phyloP scores from a whole-genome alignment of 139 green algal genomes.

The Diplosphaera chodatii region DNA sequence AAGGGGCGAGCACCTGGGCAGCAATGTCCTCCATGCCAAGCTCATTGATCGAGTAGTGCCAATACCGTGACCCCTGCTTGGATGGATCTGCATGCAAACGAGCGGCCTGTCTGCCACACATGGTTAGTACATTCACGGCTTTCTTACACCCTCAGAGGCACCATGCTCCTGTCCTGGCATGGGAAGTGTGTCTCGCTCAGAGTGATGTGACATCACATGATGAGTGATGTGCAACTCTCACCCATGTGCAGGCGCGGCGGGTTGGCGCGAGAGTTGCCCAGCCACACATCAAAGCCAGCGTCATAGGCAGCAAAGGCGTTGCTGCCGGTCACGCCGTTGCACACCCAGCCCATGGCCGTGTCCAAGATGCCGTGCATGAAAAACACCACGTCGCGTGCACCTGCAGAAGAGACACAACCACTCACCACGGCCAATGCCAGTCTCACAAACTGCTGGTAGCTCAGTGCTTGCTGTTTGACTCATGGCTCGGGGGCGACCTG shows the following conservation, averaged over 20 bases:
- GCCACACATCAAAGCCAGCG: slow-evolving; percentile 88
- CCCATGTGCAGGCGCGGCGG: slow-evolving; percentile 61
- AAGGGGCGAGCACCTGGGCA: slow-evolving; percentile 44
- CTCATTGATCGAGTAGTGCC: slow-evolving; percentile 82
- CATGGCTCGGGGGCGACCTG: too few relatives aligned
- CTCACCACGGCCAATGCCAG: too few relatives aligned
- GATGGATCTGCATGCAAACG: slow-evolving; percentile 26
- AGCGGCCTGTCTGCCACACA: too few relatives aligned
- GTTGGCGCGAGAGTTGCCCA: slow-evolving; percentile 83
- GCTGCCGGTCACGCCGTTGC: slow-evolving; percentile 65
- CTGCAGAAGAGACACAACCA: too few relatives aligned
- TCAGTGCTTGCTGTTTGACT: too few relatives aligned
- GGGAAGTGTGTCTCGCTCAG: too few relatives aligned
- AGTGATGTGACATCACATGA: too few relatives aligned
- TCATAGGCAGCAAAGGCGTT: slow-evolving; percentile 89
- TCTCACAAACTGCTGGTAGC: too few relatives aligned
- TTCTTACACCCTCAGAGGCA: too few relatives aligned
- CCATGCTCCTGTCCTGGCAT: too few relatives aligned
- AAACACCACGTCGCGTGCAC: slow-evolving; percentile 61
- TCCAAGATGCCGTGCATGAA: slow-evolving; percentile 93
- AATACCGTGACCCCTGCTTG: slow-evolving; percentile 60
- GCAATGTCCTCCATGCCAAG: slow-evolving; percentile 66
- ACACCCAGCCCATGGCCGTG: slow-evolving; percentile 85
- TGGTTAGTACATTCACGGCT: too few relatives aligned
- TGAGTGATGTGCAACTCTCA: too few relatives aligned